Percentiles rank a stretch among this genome's conserved stretches.
phyloP scores from a whole-genome alignment of 179 eudicot species.

The Carnegiea gigantea region DNA sequence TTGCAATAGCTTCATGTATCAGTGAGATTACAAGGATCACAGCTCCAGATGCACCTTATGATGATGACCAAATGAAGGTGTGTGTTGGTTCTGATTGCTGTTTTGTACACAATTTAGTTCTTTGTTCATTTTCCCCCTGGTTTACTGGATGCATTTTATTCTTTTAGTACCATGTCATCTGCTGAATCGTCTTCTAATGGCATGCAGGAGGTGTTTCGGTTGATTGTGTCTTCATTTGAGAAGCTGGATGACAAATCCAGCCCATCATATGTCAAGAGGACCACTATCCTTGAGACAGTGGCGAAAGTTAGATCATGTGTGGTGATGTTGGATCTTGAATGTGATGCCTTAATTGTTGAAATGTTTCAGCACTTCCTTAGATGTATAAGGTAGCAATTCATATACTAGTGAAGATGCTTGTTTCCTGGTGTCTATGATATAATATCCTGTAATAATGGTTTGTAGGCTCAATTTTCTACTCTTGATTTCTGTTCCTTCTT shows the following conservation, averaged over 20 bases:
- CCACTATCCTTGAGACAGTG: conserved; percentile 74
- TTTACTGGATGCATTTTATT: not conserved
- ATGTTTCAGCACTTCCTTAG: conserved; percentile 76
- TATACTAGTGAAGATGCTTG: not conserved
- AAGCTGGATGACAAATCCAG: conserved; percentile 60
- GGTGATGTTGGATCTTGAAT: conserved; percentile 93
- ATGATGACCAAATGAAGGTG: conserved; percentile 86
- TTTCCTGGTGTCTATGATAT: not conserved
- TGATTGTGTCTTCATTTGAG: conserved; percentile 85
- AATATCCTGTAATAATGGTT: not conserved
- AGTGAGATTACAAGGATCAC: conserved; percentile 94
- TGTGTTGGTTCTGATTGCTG: conserved; percentile 7
- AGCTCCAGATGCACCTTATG: conserved; percentile 90
- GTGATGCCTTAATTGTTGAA: conserved; percentile 66
- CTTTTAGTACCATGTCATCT: conserved; percentile 5
- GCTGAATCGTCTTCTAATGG: not conserved
- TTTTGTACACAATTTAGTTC: not conserved
- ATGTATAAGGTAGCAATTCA: conserved; percentile 54
- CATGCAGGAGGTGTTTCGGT: conserved; percentile 72
- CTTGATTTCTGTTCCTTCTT: not conserved
- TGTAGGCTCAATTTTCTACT: not conserved
- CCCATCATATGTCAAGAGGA: conserved; percentile 60
- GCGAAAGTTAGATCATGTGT: conserved; percentile 92
- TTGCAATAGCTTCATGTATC: conserved; percentile 83
- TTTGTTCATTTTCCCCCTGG: not conserved